Percentiles rank a stretch among this genome's conserved stretches.
Evolutionary conservation across 805 yeast species (phyloP).

Genomic region (Metschnikowia arizonensis): DNA sequence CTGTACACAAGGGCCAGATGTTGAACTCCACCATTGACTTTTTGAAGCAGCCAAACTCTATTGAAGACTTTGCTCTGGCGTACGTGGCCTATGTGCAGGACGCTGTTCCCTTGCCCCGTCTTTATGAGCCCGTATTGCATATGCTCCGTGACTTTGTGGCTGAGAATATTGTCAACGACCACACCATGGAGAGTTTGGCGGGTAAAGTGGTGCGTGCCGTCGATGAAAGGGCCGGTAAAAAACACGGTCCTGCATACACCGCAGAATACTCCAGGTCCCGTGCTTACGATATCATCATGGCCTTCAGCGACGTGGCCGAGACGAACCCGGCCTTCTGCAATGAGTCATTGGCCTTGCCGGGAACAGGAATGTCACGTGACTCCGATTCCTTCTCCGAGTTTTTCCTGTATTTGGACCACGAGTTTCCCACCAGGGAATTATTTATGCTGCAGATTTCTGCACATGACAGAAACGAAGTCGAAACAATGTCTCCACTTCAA

Average conservation of each 20-base stretch:
- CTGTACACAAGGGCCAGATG: slow-evolving; percentile 18
- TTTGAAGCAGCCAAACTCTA: slow-evolving; percentile 21
- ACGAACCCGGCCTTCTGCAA: slow-evolving; percentile 55
- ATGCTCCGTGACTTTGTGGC: slow-evolving; percentile 53
- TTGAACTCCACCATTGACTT: slow-evolving; percentile 16
- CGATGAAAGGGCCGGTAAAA: slow-evolving; percentile 14
- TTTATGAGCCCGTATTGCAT: slow-evolving; percentile 36
- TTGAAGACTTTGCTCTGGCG: slow-evolving; percentile 21
- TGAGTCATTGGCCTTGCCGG: slow-evolving; percentile 43
- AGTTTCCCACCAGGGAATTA: neutral
- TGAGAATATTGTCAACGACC: slow-evolving; percentile 47
- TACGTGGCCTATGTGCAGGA: slow-evolving; percentile 10
- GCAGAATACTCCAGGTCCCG: slow-evolving; percentile 48
- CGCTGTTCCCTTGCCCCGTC: slow-evolving; percentile 10
- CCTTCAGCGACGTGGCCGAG: slow-evolving; percentile 18
- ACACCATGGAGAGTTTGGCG: slow-evolving; percentile 45
- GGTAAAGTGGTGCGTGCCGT: slow-evolving; percentile 29
- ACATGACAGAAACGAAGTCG: too few relatives aligned
- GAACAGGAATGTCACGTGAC: slow-evolving; percentile 37
- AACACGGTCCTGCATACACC: neutral
- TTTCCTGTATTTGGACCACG: slow-evolving; percentile 30
- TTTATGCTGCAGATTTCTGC: neutral
- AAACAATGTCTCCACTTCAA: neutral
- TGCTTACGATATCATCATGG: slow-evolving; percentile 47
- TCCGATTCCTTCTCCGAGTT: slow-evolving; percentile 43